phyloP scores from a whole-genome alignment of 441 rosid species.

The Corymbia citriodora region DNA sequence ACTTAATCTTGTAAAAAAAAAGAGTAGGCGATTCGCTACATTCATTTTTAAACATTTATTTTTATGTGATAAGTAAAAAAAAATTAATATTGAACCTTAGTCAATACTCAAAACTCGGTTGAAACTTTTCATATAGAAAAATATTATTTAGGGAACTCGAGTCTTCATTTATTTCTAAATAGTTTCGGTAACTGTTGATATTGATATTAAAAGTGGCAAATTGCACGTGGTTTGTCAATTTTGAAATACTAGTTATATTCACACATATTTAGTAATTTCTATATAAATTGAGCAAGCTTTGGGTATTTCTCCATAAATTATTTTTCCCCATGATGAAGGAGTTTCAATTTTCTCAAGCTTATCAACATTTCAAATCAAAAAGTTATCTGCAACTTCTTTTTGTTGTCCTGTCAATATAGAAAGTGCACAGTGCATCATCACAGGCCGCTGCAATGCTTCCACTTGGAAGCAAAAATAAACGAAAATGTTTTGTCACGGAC shows the following conservation, averaged over 20 bases:
- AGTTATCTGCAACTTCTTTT: neutral
- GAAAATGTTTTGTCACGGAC: neutral
- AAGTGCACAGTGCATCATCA: neutral
- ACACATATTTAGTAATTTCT: neutral
- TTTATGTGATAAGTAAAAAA: neutral
- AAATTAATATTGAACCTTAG: rapidly evolving
- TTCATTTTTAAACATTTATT: neutral
- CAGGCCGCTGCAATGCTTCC: neutral
- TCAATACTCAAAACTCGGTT: neutral
- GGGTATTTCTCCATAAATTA: too few relatives aligned
- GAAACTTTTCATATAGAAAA: neutral
- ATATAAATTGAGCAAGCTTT: neutral
- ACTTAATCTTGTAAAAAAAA: neutral
- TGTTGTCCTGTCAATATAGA: neutral
- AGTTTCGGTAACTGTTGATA: neutral
- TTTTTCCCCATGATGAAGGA: neutral
- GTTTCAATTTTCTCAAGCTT: neutral
- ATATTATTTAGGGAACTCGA: neutral
- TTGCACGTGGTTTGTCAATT: neutral
- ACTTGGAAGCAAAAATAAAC: neutral
- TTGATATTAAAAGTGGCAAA: neutral
- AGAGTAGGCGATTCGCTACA: neutral
- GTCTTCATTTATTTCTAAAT: neutral
- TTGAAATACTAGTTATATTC: neutral
- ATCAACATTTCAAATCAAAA: neutral